These are phyloP conservation scores for Saccharomyces hybrid DNA, from an alignment of 1,139 yeast species.

Conservation along the genomic window DNA sequence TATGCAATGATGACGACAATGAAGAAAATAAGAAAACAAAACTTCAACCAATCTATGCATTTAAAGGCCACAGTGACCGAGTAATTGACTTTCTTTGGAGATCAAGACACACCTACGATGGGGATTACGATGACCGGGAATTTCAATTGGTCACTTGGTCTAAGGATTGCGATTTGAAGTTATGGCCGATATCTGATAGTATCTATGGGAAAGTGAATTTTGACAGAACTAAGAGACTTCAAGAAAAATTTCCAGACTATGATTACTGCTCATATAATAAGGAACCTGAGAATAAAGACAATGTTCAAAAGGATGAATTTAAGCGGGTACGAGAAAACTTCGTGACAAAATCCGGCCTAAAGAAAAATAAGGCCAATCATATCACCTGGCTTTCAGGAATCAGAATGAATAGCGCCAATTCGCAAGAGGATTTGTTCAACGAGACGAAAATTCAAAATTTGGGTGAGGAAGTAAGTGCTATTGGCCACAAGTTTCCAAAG, in stretches of 20 bases:
- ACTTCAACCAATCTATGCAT: slow-evolving; percentile 51
- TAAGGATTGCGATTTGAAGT: slow-evolving; percentile 71
- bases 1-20: slow-evolving; percentile 28
- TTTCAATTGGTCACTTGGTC: slow-evolving; percentile 93
- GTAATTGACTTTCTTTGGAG: slow-evolving; percentile 89
- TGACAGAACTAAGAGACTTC: slow-evolving; percentile 36
- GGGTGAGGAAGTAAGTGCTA: slow-evolving; percentile 85
- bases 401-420: slow-evolving; percentile 39
- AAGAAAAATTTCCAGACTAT: slow-evolving; percentile 38
- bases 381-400: slow-evolving; percentile 94
- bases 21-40: slow-evolving; percentile 33
- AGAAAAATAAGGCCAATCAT: slow-evolving; percentile 47
- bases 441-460: slow-evolving; percentile 52
- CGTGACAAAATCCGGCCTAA: slow-evolving; percentile 34
- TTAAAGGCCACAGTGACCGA: slow-evolving; percentile 78
- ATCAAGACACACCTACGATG: slow-evolving; percentile 42
- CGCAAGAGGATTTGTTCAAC: slow-evolving; percentile 36
- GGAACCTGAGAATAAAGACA: slow-evolving; percentile 37
- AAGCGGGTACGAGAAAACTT: slow-evolving; percentile 33
- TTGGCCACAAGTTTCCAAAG: slow-evolving; percentile 87
- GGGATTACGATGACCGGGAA: slow-evolving; percentile 59
- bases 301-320: slow-evolving; percentile 13
- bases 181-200: slow-evolving; percentile 69
- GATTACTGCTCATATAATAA: slow-evolving; percentile 44
- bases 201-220: slow-evolving; percentile 55